Evolutionary conservation across 805 yeast species (phyloP), one percentile per base, ranked within the genome.

Genomic region (Kodamaea kakaduensis): DNA sequence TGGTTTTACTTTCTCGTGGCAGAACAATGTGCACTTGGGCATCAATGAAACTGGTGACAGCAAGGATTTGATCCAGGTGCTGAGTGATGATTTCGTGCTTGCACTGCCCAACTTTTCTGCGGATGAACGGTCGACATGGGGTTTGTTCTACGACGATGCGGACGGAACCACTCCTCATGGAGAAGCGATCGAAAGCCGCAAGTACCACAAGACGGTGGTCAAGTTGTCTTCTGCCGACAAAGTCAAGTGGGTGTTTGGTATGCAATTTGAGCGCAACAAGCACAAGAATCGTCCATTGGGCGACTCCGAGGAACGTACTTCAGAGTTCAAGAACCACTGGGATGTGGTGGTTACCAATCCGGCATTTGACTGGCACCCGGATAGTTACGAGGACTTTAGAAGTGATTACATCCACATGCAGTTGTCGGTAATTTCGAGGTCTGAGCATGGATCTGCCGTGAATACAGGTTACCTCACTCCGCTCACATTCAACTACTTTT

Each of bases 311-410:
- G 66, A 65, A 34, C 66, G 90, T 27, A 64, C 69, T 0, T 44
- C 59, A 9, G 56, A 69, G 1, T 76, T 74, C 45, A 61, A 64
- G 25, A 81, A 84, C 0, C 94, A 84, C 49, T 78, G 78, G 48
- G 78, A 76, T 25, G 73, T 84, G 6, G 57, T 61, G 13, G 70
- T 82, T n/a, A 69, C 73, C 3, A 73, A 75, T 47, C 90, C 89
- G 0, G 51, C 52, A 13, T 66, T 58, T 28, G 77, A 77, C 19
- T 49, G 51, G 2, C 88, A 88, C 61, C 66, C 69, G 1, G 97
- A 90, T 59, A 85, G 96, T 0, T 90, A 81, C 54, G 60, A 58
- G 9, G 87, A 82, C 0, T 93, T 79, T 64, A 64, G 97, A 52
- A 83, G 95, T 43, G 81, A 87, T 37, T 89, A 77, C 52, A 67